Evolutionary conservation across 2,329 filamentous ascomycete species (phyloP), one percentile per base, ranked within the genome.

Genomic region (Aphanoascus verrucosus): DNA sequence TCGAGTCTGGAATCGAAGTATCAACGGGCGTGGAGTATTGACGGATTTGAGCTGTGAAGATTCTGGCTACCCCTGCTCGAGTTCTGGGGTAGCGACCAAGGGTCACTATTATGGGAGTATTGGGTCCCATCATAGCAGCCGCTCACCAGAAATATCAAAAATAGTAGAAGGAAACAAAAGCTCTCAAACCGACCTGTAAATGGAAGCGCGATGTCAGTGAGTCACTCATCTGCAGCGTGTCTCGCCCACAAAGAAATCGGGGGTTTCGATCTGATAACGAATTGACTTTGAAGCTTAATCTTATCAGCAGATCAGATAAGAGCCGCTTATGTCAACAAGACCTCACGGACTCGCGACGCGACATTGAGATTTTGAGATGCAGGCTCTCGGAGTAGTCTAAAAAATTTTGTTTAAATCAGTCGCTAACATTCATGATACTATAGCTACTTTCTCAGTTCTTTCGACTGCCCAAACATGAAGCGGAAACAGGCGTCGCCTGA

Each of bases 1-100:
- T 98, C 55, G 85, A 80, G 14, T 80, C 78, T 1, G 90, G 89
- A 55, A 94, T 77, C 41, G 70, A 67, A 58, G 67, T 67, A 57
- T 75, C 72, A 38, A 74, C 55, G 4, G 71, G 71, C 40, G 72
- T 70, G 50, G 73, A 74, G 62, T 74, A 75, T 55, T 63, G 61
- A 54, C 71, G 66, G 52, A 70, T 63, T 53, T 72, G 70, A 58
- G 66, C 64, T 57, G 38, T 31, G 15, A 51, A n/a, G 34, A 37
- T 31, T 53, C 44, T 43, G 11, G 34, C n/a, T 6, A 49, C 28
- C 44, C 51, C 35, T 48, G 51, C 19, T 43, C 51, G 44, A 49
- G n/a, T 23, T 43, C 45, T 20, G 9, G 50, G 34, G 43, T 15
- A 28, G 51, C 34, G 44, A 37, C 28, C 34, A 12, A 53, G 28